phyloP scores from a whole-genome alignment of 2,329 filamentous ascomycete genomes.

The Rachicladosporium sp. region DNA sequence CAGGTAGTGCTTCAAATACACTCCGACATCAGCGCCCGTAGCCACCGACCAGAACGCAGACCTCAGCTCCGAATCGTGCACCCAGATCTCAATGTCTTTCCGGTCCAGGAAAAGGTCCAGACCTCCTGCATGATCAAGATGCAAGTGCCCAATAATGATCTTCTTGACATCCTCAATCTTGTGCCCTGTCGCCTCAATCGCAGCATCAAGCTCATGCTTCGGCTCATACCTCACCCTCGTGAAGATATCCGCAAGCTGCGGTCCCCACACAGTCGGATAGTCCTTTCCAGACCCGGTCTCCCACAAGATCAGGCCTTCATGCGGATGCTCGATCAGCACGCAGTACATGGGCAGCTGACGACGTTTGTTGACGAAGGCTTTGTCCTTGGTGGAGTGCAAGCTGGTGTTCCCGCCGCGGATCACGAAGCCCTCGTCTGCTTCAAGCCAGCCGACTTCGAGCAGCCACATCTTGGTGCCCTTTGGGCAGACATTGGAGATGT shows the following conservation, averaged over 20 bases:
- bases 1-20: conserved; percentile 24
- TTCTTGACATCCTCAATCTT: conserved; percentile 25
- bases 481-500: conserved; percentile 27
- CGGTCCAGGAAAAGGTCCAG: conserved; percentile 23
- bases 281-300: conserved; percentile 36
- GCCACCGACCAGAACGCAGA: conserved; percentile 24
- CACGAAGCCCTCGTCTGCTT: conserved; percentile 37
- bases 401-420: conserved; percentile 30
- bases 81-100: conserved; percentile 25
- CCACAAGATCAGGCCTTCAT: conserved; percentile 33
- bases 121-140: conserved; percentile 25
- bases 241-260: conserved; percentile 23
- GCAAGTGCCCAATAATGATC: conserved; percentile 25
- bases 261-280: conserved; percentile 23
- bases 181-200: conserved; percentile 24
- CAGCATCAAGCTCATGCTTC: conserved; percentile 22
- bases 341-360: conserved; percentile 31
- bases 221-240: conserved; percentile 21
- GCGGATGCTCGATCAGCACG: conserved; percentile 33
- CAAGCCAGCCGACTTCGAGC: conserved; percentile 30
- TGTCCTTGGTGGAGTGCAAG: conserved; percentile 21
- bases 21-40: conserved; percentile 23
- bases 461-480: conserved; percentile 37
- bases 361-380: conserved; percentile 29
- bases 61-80: conserved; percentile 22